Base-by-base conservation (phyloP, 1,139 yeast species). In the Geotrichum macrosporum region DNA sequence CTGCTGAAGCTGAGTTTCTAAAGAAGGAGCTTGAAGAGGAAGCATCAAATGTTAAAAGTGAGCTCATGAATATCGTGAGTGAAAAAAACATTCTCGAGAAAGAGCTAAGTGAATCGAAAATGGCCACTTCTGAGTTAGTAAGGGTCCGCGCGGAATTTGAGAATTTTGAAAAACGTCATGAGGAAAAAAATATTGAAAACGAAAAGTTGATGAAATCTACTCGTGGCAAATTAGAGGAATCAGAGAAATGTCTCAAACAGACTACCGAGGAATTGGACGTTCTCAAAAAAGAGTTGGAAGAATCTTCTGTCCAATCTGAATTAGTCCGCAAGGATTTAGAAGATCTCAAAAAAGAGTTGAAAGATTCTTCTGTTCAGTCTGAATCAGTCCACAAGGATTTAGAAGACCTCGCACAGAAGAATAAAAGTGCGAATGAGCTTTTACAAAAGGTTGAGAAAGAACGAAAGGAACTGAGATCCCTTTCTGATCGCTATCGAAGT, bases 251-350 rank as follows among this genome's bases (percentile, higher is more conserved):
- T 24, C 9, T 10, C 27, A 24, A 24, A 8, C 27, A 24, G 6
- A 10, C 27, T 10, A 24, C 6, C 9, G 27, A 24, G 27, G 27
- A 24, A 10, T 6, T 24, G 27, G 27, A 24, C 27, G 10, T 8
- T 24, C 10, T 24, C 6, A 24, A 24, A 24, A 24, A 6, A 24
- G 27, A 24, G 10, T 8, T 24, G 27, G 10, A 24, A 1, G 39
- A 33, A 9, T 38, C 30, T 9, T 29, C 51, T 10, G 37, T 44
- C 24, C 29, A 45, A 27, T 29, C 48, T 5, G 35, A 51, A 21
- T n/a, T n/a, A n/a, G n/a, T n/a, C n/a, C n/a, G n/a, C n/a, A 30
- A 43, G 3, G 43, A 44, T 21, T 29, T 47, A 5, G 42, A 50
- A 15, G 31, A 46, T 12, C 24, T 41, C 12, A 31, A 36, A 9